These are phyloP conservation scores for Podila verticillata DNA, from an alignment of 192 early-diverging fungal species.

Conservation along the genomic window DNA sequence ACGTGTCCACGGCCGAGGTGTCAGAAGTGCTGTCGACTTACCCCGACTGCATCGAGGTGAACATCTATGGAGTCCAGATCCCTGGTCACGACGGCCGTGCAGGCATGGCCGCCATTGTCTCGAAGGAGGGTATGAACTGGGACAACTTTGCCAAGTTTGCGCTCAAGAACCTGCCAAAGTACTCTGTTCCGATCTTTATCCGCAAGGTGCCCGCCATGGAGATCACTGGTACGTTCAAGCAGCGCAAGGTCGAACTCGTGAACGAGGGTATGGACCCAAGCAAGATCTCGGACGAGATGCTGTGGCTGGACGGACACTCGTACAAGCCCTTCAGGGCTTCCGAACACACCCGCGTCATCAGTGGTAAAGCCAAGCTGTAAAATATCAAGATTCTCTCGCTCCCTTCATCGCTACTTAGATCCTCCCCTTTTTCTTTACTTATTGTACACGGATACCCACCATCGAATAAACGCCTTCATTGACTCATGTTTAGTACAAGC, in stretches of 20 bases:
- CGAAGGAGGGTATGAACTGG: conserved; percentile 56
- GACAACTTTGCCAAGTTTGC: conserved; percentile 56
- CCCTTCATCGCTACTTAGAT: no score
- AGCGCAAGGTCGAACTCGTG: conserved; percentile 57
- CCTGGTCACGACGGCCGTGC: conserved; percentile 73
- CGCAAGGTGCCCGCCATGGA: conserved; percentile 64
- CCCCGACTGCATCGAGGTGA: conserved; percentile 69
- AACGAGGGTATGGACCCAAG: conserved; percentile 60
- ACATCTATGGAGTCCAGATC: conserved; percentile 73
- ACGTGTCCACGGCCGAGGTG: conserved; percentile 70
- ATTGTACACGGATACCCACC: no score
- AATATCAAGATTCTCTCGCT: not conserved
- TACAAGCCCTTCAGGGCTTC: conserved; percentile 55
- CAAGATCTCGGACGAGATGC: conserved; percentile 52
- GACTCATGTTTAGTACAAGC: no score
- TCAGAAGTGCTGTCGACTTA: conserved; percentile 64
- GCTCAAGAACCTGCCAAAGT: conserved; percentile 61
- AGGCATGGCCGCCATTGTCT: conserved; percentile 73
- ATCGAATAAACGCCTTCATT: no score
- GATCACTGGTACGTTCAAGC: conserved; percentile 65
- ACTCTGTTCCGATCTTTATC: conserved; percentile 74
- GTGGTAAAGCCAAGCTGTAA: conserved; percentile 39
- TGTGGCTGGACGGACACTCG: conserved; percentile 56
- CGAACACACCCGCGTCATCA: conserved; percentile 31
- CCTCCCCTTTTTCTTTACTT: no score